phyloP scores from a whole-genome alignment of 768 basidiomycete genomes.

The Boletus coccyginus region DNA sequence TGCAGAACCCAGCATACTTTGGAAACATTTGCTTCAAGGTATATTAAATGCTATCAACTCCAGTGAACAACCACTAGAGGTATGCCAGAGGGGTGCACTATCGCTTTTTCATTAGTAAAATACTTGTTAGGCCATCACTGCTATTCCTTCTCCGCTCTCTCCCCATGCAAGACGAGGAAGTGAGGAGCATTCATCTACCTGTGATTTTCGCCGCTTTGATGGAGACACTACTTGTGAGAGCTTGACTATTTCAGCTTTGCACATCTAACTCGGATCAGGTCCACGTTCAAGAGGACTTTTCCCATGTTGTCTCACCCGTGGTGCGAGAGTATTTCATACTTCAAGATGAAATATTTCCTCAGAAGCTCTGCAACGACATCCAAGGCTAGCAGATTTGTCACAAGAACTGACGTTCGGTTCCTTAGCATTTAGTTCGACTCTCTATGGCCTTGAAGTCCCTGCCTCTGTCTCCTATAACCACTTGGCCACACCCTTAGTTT shows the following conservation, averaged over 20 bases:
- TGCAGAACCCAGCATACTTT: slow-evolving; percentile 84
- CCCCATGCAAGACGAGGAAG: slow-evolving; percentile 82
- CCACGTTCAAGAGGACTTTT: slow-evolving; percentile 36
- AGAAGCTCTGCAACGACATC: slow-evolving; percentile 48
- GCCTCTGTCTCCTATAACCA: slow-evolving; percentile 25
- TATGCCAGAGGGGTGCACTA: slow-evolving; percentile 24
- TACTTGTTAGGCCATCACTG: slow-evolving; percentile 50
- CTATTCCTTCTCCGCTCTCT: slow-evolving; percentile 74
- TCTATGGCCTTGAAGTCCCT: slow-evolving; percentile 51
- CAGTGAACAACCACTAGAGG: slow-evolving; percentile 46
- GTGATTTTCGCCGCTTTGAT: slow-evolving; percentile 68
- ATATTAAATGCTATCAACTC: slow-evolving; percentile 55
- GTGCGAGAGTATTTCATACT: slow-evolving; percentile 47
- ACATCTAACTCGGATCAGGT: slow-evolving; percentile 26
- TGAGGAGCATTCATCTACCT: slow-evolving; percentile 76
- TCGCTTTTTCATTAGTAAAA: slow-evolving; percentile 1
- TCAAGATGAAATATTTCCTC: slow-evolving; percentile 51
- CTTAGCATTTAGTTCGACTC: slow-evolving; percentile 56
- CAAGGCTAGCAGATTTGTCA: slow-evolving; percentile 41
- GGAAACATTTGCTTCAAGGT: slow-evolving; percentile 68
- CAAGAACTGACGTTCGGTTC: slow-evolving; percentile 37
- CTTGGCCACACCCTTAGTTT: slow-evolving; percentile 49
- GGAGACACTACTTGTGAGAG: slow-evolving; percentile 59
- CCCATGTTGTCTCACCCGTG: slow-evolving; percentile 33
- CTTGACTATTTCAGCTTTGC: not conserved